Base-by-base conservation (phyloP, 208 protist species). In the Leishmania tarentolae region DNA sequence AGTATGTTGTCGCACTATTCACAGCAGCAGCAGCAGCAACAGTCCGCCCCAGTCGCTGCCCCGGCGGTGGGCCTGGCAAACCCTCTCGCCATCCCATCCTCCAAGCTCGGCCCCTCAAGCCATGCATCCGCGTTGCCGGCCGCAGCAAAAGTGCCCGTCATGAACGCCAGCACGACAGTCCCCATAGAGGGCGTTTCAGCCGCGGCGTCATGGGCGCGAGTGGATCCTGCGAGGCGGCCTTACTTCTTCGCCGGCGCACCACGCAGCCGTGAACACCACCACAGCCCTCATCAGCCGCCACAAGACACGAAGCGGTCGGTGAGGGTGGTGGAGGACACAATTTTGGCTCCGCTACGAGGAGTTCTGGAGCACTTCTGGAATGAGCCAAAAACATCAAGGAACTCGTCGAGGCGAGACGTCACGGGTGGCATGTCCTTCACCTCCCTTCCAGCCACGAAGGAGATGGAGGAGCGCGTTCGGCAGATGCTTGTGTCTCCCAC, bases 351-450 rank as follows among this genome's bases (percentile, higher is more conserved):
- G 2, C 71, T 94, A 42, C 82, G 85, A 47, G 91, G 88, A 5
- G 88, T 89, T 42, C 66, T 94, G 75, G 87, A 94, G 73, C 73
- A 72, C 59, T 90, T 87, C 75, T 94, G 76, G 74, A 83, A 85
- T 56, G 78, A 66, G 44, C 6, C 21, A 42, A 42, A 61, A n/a
- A 15, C 5, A 7, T 47, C 50, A 13, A 11, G 28, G 17, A 73
- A 31, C 44, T 31, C 24, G n/a, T 73, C 50, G 50, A n/a, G 50
- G 17, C 47, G 63, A 76, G 69, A 17, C 11, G 28, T 28, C 44
- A 37, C 40, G 6, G 28, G 44, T 52, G 69, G 69, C 28, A 24
- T 31, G 9, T 28, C 69, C 46, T 44, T 21, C 13, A 28, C 44
- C 69, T 53, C 69, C 44, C 69, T 73, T 13, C 28, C 24, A n/a